Base-by-base conservation (phyloP, 495 filamentous ascomycete species). In the Penicillium macrosclerotiorum region DNA sequence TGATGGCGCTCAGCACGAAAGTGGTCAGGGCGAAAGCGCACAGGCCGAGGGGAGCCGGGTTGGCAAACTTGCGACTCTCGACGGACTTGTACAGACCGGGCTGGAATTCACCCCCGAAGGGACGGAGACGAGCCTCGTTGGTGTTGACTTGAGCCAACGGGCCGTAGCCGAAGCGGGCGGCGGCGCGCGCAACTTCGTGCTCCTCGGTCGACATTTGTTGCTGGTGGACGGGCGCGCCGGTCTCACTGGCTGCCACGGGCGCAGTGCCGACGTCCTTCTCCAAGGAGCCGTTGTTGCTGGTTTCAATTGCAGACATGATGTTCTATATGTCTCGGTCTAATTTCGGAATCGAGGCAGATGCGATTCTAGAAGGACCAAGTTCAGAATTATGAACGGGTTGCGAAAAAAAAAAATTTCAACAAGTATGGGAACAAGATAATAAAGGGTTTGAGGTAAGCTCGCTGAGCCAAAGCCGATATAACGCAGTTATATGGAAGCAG, bases 31-130 rank as follows among this genome's bases (percentile, higher is more conserved):
- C 93, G 79, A 97, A 97, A 76, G 88, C 93, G 42, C 73, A 79
- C 45, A 93, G 80, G 55, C 88, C 88, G 30, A 96, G 78, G 29
- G 92, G 91, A 34, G 88, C 91, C 17, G 89, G 88, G 67, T 92
- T 92, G 74, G 77, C 89, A 64, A 92, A 83, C 73, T 92, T 94
- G 71, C 89, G 85, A 45, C 74, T 62, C 65, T 82, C 82, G 59
- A 83, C 82, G 24, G 83, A 68, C 66, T 78, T 82, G 78, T 90
- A 96, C 37, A 90, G 81, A 82, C 90, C 93, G 40, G 92, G 92
- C 71, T 97, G 92, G 76, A 95, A 90, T 55, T 93, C 89, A 80
- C 91, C 91, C 65, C 92, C 92, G 65, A 94, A 96, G 67, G 92
- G 86, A 19, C 85, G 87, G 25, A 90, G 72, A 29, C 74, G 69